Conservation (phyloP, 1,284 basidiomycete species). For the Rhodotorula mucilaginosa region DNA sequence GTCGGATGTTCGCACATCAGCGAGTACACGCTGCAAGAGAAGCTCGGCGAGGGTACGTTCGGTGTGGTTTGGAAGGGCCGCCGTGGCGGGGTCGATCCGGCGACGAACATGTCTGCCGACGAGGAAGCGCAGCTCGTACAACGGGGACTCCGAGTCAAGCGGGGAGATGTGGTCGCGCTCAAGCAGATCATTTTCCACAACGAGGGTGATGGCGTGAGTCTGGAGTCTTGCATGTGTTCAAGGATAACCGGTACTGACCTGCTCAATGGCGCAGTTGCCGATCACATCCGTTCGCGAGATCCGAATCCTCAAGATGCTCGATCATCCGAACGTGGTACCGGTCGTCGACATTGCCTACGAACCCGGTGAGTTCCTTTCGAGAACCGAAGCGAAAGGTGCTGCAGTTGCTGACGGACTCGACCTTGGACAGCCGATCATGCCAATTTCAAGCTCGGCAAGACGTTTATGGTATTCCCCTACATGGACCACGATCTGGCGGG, state of each 20-base stretch:
- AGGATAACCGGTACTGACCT: no score
- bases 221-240: no score
- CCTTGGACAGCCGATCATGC: constrained; percentile 49
- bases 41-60: constrained; percentile 92
- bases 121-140: constrained; percentile 21
- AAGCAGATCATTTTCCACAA: constrained; percentile 96
- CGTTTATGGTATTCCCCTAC: constrained; percentile 98
- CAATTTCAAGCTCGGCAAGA: constrained; percentile 56
- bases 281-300: constrained; percentile 98
- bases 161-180: constrained; percentile 69
- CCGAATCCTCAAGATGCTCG: constrained; percentile 87
- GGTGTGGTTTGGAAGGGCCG: constrained; percentile 56
- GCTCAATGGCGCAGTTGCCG: constrained; percentile 54
- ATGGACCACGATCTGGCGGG: constrained; percentile 99
- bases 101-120: neutral
- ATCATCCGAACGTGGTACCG: constrained; percentile 80
- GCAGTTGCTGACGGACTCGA: neutral
- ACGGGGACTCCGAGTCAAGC: constrained; percentile 32
- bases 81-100: constrained; percentile 11
- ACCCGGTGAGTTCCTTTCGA: constrained; percentile 46
- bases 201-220: constrained; percentile 82
- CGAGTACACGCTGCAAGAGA: constrained; percentile 77
- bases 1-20: constrained; percentile 69
- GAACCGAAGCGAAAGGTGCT: no score
- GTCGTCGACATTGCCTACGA: constrained; percentile 83